Conservation (phyloP, 2,329 filamentous ascomycete species). For the Tolypocladium tropicale region DNA sequence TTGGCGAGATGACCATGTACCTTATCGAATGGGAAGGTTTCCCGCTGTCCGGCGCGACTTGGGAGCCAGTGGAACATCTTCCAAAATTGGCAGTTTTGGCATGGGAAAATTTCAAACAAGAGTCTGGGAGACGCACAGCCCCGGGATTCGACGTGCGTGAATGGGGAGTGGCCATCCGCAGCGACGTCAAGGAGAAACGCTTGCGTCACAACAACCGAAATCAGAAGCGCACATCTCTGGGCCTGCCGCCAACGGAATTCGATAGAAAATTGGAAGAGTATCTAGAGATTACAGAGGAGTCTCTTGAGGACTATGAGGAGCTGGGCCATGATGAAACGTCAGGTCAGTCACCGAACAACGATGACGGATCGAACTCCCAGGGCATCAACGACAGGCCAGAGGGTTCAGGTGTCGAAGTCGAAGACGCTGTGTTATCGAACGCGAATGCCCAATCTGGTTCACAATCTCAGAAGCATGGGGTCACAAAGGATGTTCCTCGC, state of each 20-base stretch:
- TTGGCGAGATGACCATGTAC: conserved; percentile 16
- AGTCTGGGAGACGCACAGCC: conserved; percentile 19
- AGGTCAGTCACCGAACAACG: not conserved
- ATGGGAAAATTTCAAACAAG: conserved; percentile 33
- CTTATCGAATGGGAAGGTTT: conserved; percentile 28
- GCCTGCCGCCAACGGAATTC: conserved; percentile 17
- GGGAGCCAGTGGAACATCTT: conserved; percentile 40
- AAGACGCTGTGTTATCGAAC: no score
- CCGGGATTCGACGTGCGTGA: conserved; percentile 26
- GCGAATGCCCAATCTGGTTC: no score
- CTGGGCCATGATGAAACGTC: not conserved
- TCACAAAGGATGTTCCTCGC: not conserved
- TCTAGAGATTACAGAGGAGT: not conserved
- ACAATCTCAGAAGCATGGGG: not conserved
- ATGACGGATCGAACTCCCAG: not conserved
- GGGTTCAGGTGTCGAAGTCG: not conserved
- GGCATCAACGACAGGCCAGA: not conserved
- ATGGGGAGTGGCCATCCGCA: conserved; percentile 23
- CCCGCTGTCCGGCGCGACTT: conserved; percentile 26
- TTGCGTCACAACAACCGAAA: conserved; percentile 33
- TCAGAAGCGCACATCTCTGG: conserved; percentile 27
- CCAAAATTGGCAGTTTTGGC: conserved; percentile 23
- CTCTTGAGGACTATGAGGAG: conserved; percentile 3
- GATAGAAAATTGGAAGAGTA: not conserved
- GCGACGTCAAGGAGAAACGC: conserved; percentile 17